Percentiles rank a stretch among this genome's conserved stretches.
These are phyloP conservation scores for Ballota nigra DNA, from an alignment of 257 asterid species.

Conservation along the genomic window DNA sequence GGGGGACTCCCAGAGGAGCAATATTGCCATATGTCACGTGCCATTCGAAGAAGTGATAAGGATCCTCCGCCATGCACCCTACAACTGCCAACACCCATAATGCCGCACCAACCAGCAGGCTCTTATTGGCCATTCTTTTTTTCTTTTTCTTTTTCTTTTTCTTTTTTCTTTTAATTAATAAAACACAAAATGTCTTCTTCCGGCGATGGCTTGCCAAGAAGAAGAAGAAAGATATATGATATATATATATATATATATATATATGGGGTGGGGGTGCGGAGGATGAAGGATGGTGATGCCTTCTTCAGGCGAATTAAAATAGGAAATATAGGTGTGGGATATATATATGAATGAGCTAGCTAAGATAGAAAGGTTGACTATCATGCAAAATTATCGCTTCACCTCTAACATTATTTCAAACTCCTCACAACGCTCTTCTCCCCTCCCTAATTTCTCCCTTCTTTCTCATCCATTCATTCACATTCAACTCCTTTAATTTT, in stretches of 20 bases:
- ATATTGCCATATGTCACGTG: constrained; percentile 47
- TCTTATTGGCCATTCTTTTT: too few relatives aligned
- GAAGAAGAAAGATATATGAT: constrained; percentile 25
- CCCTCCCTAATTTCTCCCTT: background rate
- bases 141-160: too few relatives aligned
- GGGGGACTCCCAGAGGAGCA: constrained; percentile 52
- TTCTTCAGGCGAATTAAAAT: constrained; percentile 18
- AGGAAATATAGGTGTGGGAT: background rate
- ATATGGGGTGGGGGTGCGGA: background rate
- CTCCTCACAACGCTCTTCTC: background rate
- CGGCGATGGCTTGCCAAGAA: background rate
- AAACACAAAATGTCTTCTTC: background rate
- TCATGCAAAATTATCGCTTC: background rate
- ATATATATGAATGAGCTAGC: background rate
- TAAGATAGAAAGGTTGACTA: background rate
- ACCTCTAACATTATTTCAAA: background rate
- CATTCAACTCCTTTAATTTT: background rate
- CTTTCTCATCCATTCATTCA: background rate
- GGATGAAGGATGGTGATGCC: background rate
- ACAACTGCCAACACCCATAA: too few relatives aligned
- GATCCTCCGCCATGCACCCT: constrained; percentile 48
- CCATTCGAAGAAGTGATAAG: constrained; percentile 42
- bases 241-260: too few relatives aligned
- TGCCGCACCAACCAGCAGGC: too few relatives aligned
- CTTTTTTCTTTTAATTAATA: background rate